A percentile compares a stretch with the other conserved stretches of the same genome.
phyloP scores from a whole-genome alignment of 352 stramenopile species.

The Phytophthora parvispora region DNA sequence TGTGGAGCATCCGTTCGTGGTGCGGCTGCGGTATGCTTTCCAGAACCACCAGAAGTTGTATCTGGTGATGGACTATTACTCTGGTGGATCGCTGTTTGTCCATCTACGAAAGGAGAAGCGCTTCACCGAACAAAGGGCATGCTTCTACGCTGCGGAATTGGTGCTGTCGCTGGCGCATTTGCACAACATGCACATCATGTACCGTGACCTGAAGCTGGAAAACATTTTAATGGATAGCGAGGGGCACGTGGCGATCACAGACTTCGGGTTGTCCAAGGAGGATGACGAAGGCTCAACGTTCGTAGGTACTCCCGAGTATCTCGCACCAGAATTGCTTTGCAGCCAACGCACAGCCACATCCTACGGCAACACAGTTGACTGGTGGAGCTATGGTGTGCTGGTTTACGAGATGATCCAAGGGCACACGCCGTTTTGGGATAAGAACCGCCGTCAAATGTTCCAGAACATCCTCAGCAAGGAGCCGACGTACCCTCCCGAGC shows the following conservation, averaged over 20 bases:
- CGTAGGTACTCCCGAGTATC: slow-evolving; percentile 86
- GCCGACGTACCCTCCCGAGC: slow-evolving; percentile 57
- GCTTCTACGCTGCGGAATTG: slow-evolving; percentile 91
- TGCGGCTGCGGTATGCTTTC: slow-evolving; percentile 89
- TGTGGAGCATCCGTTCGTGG: slow-evolving; percentile 91
- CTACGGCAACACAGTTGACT: slow-evolving; percentile 91
- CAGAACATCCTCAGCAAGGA: slow-evolving; percentile 88
- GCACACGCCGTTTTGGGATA: slow-evolving; percentile 87
- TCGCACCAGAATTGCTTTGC: slow-evolving; percentile 83
- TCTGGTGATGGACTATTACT: slow-evolving; percentile 93
- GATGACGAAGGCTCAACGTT: slow-evolving; percentile 89
- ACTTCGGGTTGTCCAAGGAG: slow-evolving; percentile 92
- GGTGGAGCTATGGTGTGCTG: slow-evolving; percentile 89
- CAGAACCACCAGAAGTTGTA: slow-evolving; percentile 92
- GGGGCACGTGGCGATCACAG: slow-evolving; percentile 87
- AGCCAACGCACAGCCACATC: slow-evolving; percentile 76
- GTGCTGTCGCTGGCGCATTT: slow-evolving; percentile 86
- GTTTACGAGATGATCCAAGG: slow-evolving; percentile 92
- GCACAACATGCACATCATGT: slow-evolving; percentile 92
- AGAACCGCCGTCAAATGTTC: slow-evolving; percentile 89
- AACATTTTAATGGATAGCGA: slow-evolving; percentile 92
- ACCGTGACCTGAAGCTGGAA: slow-evolving; percentile 91
- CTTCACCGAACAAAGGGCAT: slow-evolving; percentile 72
- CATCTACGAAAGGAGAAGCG: slow-evolving; percentile 84
- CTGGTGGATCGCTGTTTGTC: slow-evolving; percentile 86